Evolutionary conservation across 2,329 filamentous ascomycete species (phyloP).

Genomic region (Phyllosticta capitalensis): DNA sequence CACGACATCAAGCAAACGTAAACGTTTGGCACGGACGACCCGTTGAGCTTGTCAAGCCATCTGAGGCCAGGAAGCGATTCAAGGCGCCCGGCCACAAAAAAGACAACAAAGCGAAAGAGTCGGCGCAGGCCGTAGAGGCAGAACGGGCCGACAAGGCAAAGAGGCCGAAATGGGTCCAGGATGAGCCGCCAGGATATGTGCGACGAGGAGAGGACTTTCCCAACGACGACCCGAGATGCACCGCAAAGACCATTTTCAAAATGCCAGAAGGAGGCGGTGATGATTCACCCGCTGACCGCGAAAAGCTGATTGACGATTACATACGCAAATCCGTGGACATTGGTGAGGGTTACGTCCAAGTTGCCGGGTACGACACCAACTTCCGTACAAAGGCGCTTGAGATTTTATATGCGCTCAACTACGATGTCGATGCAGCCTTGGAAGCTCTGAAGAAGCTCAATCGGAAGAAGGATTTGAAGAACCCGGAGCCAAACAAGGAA

Average conservation of each 20-base stretch:
- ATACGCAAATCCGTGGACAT: conserved; percentile 55
- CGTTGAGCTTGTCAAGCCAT: conserved; percentile 81
- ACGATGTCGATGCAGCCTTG: conserved; percentile 61
- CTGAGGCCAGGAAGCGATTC: conserved; percentile 73
- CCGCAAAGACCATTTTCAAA: conserved; percentile 68
- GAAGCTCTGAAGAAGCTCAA: conserved; percentile 59
- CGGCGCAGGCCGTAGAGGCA: conserved; percentile 66
- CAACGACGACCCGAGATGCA: conserved; percentile 63
- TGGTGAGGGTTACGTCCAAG: conserved; percentile 52
- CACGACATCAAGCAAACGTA: conserved; percentile 82
- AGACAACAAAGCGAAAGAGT: conserved; percentile 72
- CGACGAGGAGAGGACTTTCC: conserved; percentile 71
- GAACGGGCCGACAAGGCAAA: conserved; percentile 71
- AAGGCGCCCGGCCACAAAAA: conserved; percentile 59
- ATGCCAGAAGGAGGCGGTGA: conserved; percentile 49
- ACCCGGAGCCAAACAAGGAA: conserved; percentile 67
- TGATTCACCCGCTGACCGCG: conserved; percentile 33
- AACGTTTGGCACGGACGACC: conserved; percentile 75
- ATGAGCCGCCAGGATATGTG: conserved; percentile 80
- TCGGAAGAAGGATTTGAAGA: conserved; percentile 63
- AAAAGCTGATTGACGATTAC: conserved; percentile 63
- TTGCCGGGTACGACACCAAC: conserved; percentile 72
- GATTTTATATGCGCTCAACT: conserved; percentile 61
- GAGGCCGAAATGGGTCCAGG: conserved; percentile 86
- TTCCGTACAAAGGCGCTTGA: conserved; percentile 75